phyloP scores from a whole-genome alignment of 768 basidiomycete species.

The Xerocomus brunneocitrinus region DNA sequence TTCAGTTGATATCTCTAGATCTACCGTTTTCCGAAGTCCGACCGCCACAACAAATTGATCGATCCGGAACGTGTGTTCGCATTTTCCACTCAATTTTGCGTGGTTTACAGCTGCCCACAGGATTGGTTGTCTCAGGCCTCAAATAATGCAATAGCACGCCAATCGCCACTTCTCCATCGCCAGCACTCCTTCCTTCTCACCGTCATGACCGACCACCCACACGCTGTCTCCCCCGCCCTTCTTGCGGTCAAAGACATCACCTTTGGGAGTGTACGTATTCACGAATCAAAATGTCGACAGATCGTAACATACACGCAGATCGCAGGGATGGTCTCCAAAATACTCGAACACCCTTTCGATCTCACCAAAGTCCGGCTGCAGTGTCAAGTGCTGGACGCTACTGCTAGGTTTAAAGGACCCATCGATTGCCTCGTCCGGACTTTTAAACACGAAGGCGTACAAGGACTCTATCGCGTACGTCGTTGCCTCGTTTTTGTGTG shows the following conservation, averaged over 20 bases:
- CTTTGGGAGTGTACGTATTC: conserved; percentile 51
- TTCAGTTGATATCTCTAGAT: no score
- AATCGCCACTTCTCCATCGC: neutral
- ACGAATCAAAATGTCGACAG: neutral
- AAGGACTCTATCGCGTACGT: conserved; percentile 84
- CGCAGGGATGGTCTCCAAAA: conserved; percentile 81
- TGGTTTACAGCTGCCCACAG: conserved; percentile 18
- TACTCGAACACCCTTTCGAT: conserved; percentile 94
- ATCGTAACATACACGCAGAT: conserved; percentile 38
- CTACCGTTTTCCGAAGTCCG: conserved; percentile 6
- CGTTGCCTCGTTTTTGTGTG: neutral
- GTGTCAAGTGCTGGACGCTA: conserved; percentile 74
- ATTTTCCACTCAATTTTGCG: conserved; percentile 16
- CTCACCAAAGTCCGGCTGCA: conserved; percentile 93
- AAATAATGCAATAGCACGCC: conserved; percentile 25
- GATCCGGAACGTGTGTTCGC: conserved; percentile 1
- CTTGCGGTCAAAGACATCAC: conserved; percentile 44
- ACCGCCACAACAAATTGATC: conserved; percentile 4
- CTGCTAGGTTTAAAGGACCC: conserved; percentile 74
- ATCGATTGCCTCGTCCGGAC: conserved; percentile 84
- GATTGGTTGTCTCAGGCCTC: conserved; percentile 17
- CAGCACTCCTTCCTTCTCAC: neutral
- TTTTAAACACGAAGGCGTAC: conserved; percentile 72
- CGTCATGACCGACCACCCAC: conserved; percentile 21
- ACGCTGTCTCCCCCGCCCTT: conserved; percentile 12